Evolutionary conservation across 2,329 filamentous ascomycete genomes (phyloP), one percentile per base, ranked within the genome.

Genomic region (Leptographium galeiforme): DNA sequence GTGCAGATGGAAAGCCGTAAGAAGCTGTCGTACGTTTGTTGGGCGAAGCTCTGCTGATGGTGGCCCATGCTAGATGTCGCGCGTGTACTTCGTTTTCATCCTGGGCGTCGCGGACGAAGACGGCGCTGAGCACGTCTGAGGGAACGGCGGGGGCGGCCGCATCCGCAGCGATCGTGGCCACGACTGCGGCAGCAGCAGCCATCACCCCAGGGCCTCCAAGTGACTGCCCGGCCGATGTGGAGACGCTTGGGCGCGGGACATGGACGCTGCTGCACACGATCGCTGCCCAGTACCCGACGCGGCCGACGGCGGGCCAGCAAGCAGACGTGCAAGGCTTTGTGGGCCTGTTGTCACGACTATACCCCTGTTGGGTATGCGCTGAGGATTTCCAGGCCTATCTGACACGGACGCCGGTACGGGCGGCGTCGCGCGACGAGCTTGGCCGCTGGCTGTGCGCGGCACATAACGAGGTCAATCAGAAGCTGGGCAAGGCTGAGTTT

Each of bases 231-330:
- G 85, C 93, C 1, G 90, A 97, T 65, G 88, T 96, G 58, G 89
- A 95, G 64, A 71, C 76, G 16, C 82, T 98, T 6, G 93, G 93
- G 49, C 87, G 89, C 57, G 84, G 83, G 56, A 87, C 89, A 13
- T 98, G 93, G 93, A 96, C 89, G 0, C 78, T 98, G 19, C 80
- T 98, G 1, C 93, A 98, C 72, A 85, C 86, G 10, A 87, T 98
- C 59, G 87, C 91, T 14, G 93, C 90, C 0, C 81, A 81, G 14
- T 98, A 97, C 67, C 93, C 93, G 1, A 73, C 77, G 8, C 68
- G 66, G 8, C 89, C 93, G 0, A 79, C 83, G 0, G 67, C 73
- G 1, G 67, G 73, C 11, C 80, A 95, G 61, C 89, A 96, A 65
- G 71, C 72, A 34, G 85, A 96, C 61, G 84, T 94, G 61, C 74